Evolutionary conservation across 2,329 filamentous ascomycete species (phyloP).

Genomic region (Tolypocladium album): DNA sequence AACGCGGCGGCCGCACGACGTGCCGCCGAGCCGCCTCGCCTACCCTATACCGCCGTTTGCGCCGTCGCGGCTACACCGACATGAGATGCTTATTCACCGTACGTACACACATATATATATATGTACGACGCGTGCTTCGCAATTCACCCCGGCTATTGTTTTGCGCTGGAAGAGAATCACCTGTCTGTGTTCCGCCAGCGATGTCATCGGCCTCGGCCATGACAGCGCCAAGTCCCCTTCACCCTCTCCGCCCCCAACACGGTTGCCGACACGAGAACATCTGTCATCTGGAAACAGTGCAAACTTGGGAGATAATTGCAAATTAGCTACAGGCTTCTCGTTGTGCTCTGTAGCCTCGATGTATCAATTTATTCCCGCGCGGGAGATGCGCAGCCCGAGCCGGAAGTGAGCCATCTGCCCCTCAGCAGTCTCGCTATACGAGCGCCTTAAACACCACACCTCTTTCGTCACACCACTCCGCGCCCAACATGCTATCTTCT

Average conservation of each 20-base stretch:
- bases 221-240: too few species aligned
- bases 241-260: too few species aligned
- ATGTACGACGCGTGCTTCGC: too few species aligned
- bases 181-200: too few species aligned
- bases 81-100: background rate
- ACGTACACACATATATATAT: background rate
- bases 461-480: background rate
- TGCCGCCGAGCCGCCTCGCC: background rate
- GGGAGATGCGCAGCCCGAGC: background rate
- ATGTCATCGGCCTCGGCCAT: too few species aligned
- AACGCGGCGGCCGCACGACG: background rate
- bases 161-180: too few species aligned
- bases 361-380: background rate
- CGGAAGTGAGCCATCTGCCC: background rate
- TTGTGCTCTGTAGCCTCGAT: background rate
- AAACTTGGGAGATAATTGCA: background rate
- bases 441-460: background rate
- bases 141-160: too few species aligned
- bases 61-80: background rate
- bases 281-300: too few species aligned
- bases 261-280: too few species aligned
- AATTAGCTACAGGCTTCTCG: background rate
- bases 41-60: background rate
- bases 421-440: background rate
- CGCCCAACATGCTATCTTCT: background rate